Percentiles rank a stretch among this genome's conserved stretches.
Evolutionary conservation across 352 stramenopile species (phyloP).

Genomic region (Phytophthora sansomeana): DNA sequence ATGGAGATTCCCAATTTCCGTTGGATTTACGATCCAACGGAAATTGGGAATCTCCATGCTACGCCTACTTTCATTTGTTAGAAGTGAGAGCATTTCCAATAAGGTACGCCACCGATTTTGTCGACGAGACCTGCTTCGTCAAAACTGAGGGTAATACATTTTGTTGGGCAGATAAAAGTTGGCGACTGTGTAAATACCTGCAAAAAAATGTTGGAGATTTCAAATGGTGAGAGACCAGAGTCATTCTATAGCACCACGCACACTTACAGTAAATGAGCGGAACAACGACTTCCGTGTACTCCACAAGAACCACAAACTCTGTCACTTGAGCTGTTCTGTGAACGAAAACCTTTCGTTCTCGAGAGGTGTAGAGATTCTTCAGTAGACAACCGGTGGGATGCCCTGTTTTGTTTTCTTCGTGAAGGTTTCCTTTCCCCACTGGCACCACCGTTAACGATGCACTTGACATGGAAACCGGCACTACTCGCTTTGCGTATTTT

Average conservation of each 20-base stretch:
- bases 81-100: conserved; percentile 21
- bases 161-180: conserved; percentile 3
- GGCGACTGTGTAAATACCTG: conserved; percentile 1
- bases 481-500: background rate
- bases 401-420: background rate
- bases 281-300: background rate
- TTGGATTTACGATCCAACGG: no score
- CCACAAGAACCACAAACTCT: background rate
- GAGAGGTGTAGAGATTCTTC: background rate
- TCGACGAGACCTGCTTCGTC: background rate
- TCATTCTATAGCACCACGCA: no score
- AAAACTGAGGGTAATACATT: conserved; percentile 7
- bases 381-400: no score
- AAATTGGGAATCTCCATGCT: no score
- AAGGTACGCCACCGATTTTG: background rate
- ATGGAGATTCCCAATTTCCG: conserved; percentile 17
- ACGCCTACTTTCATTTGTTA: background rate
- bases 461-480: background rate
- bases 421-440: background rate
- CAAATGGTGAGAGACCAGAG: no score
- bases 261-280: background rate
- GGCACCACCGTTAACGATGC: no score
- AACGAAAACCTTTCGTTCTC: conserved; percentile 3
- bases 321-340: conserved; percentile 1
- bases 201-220: no score